Evolutionary conservation across 2,329 filamentous ascomycete species (phyloP).

Genomic region (Aureobasidium sp.): DNA sequence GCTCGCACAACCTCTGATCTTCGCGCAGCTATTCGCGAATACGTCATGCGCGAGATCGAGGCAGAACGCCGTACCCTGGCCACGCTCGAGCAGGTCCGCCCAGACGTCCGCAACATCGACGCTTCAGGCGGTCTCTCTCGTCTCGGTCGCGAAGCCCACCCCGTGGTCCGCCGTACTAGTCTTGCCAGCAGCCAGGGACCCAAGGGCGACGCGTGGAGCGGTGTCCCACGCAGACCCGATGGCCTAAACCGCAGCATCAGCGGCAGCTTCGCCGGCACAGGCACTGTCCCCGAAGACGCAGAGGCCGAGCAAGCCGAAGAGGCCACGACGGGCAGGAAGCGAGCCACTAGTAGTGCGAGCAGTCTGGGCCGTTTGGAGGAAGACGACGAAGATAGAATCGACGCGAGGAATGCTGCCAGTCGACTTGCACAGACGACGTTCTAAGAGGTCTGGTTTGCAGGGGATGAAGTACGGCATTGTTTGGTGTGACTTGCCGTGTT

Average conservation of each 20-base stretch:
- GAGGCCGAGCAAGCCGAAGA: conserved; percentile 36
- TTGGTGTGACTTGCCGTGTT: neutral
- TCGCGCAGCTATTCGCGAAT: conserved; percentile 76
- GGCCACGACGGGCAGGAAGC: conserved; percentile 38
- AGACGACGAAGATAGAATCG: conserved; percentile 87
- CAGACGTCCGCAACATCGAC: conserved; percentile 90
- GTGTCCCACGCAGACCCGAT: conserved; percentile 75
- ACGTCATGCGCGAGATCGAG: conserved; percentile 90
- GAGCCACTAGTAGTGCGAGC: conserved; percentile 40
- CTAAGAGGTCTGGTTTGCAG: conserved; percentile 32
- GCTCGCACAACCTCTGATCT: conserved; percentile 76
- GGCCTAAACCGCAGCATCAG: conserved; percentile 70
- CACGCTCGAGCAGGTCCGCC: conserved; percentile 84
- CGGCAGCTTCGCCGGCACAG: conserved; percentile 52
- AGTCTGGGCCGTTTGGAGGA: conserved; percentile 57
- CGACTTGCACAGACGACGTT: conserved; percentile 91
- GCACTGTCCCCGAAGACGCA: conserved; percentile 48
- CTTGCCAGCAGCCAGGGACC: conserved; percentile 86
- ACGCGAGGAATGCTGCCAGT: conserved; percentile 92
- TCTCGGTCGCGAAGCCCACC: conserved; percentile 81
- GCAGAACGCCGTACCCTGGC: conserved; percentile 86
- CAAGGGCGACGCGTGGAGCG: conserved; percentile 97
- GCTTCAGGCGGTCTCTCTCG: conserved; percentile 81
- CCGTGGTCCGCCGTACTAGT: conserved; percentile 62
- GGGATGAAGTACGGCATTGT: neutral